phyloP scores from a whole-genome alignment of 176 grass and related monocot genomes.

The Avena sativa region DNA sequence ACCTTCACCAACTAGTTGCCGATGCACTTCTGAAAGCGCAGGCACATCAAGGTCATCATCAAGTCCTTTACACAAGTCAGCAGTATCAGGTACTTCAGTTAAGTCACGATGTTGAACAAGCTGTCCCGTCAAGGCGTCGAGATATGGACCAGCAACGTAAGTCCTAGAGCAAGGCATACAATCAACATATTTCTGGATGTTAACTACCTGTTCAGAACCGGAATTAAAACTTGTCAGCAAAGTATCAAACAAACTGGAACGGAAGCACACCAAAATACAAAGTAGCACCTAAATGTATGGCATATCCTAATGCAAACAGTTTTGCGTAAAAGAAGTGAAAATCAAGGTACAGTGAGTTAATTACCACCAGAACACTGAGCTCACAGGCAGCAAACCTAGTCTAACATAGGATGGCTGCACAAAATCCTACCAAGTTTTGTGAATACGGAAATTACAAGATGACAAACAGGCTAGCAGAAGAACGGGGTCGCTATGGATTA shows the following conservation, averaged over 20 bases:
- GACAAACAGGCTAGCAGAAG: background rate
- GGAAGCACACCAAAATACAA: background rate
- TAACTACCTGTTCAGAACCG: background rate
- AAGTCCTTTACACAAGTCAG: conserved; percentile 48
- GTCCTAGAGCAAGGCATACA: conserved; percentile 1
- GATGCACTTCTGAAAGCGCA: conserved; percentile 43
- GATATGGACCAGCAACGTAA: conserved; percentile 21
- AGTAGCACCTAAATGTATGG: background rate
- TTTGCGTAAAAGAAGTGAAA: background rate
- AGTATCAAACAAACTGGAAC: background rate
- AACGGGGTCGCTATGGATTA: background rate
- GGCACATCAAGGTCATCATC: conserved; percentile 39
- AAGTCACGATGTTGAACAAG: conserved; percentile 42
- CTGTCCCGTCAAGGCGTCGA: background rate
- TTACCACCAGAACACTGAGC: background rate
- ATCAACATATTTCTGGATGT: background rate
- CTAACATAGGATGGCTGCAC: background rate
- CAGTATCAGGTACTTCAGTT: conserved; percentile 38
- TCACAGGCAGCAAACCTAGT: background rate
- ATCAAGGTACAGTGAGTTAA: background rate
- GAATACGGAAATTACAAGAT: background rate
- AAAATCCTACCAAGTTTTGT: background rate
- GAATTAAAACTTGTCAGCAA: background rate
- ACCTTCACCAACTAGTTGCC: conserved; percentile 73
- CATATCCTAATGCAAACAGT: background rate